Conservation (phyloP, 768 basidiomycete species). For the Erythrobasidium yunnanense region DNA sequence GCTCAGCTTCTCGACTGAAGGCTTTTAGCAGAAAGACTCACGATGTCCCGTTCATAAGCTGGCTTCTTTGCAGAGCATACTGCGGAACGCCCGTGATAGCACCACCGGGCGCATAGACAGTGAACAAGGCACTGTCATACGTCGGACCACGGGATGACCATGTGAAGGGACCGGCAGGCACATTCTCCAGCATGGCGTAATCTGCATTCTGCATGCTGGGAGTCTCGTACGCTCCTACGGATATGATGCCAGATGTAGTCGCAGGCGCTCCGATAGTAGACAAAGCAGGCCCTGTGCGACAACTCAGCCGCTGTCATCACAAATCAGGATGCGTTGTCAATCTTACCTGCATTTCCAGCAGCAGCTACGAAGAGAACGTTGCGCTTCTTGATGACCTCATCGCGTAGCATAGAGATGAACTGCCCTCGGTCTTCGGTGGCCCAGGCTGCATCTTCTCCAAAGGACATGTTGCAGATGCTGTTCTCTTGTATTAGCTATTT, state of each 20-base stretch:
- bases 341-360: constrained; percentile 25
- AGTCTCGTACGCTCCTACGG: constrained; percentile 19
- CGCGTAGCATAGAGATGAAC: constrained; percentile 15
- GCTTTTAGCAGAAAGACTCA: neutral
- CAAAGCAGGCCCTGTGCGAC: constrained; percentile 26
- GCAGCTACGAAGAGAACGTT: constrained; percentile 25
- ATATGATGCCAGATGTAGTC: constrained; percentile 15
- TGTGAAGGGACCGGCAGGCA: constrained; percentile 20
- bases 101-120: constrained; percentile 24
- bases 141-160: constrained; percentile 28
- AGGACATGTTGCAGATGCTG: constrained; percentile 29
- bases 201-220: constrained; percentile 17
- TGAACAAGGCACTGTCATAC: constrained; percentile 12
- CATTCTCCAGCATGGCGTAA: constrained; percentile 27
- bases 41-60: constrained; percentile 26
- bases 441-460: constrained; percentile 24
- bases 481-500: too few relatives aligned
- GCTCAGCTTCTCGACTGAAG: neutral
- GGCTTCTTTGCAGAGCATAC: constrained; percentile 21
- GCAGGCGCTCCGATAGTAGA: constrained; percentile 27
- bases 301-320: too few relatives aligned
- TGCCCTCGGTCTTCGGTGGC: constrained; percentile 5
- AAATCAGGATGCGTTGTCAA: too few relatives aligned
- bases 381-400: constrained; percentile 29
- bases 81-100: constrained; percentile 23